A percentile compares a stretch with the other conserved stretches of the same genome.
Evolutionary conservation across 1,284 basidiomycete species (phyloP).

Genomic region (Cryptococcus amylolentus): DNA sequence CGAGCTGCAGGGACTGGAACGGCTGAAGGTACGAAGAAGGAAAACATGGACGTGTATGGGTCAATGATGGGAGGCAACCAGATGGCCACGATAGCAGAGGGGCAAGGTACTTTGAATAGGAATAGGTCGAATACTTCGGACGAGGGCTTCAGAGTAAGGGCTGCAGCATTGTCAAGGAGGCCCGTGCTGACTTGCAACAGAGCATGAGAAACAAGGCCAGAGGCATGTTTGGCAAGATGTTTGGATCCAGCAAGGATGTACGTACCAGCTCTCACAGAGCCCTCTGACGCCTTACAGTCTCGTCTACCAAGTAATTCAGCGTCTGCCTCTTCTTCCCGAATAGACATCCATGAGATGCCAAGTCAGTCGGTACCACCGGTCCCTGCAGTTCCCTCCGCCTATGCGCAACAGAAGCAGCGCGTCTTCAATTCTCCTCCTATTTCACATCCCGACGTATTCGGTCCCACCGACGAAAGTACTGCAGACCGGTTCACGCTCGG

Average conservation of each 20-base stretch:
- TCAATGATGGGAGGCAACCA: conserved; percentile 11
- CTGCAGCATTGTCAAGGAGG: not conserved
- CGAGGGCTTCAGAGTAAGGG: conserved; percentile 34
- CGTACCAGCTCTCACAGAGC: not conserved
- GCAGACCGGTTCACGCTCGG: too few relatives aligned
- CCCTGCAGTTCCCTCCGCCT: conserved; percentile 15
- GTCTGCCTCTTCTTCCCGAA: conserved; percentile 9
- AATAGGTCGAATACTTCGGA: conserved; percentile 20
- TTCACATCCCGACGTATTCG: conserved; percentile 10
- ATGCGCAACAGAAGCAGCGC: conserved; percentile 4
- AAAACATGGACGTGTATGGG: conserved; percentile 15
- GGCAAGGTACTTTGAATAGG: conserved; percentile 13
- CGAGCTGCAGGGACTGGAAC: not conserved
- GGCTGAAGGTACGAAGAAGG: conserved; percentile 6
- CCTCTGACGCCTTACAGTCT: not conserved
- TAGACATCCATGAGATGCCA: conserved; percentile 1
- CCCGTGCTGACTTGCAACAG: conserved; percentile 12
- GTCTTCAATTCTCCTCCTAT: conserved; percentile 6
- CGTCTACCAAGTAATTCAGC: conserved; percentile 7
- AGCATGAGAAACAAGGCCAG: conserved; percentile 40
- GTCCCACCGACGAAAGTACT: not conserved
- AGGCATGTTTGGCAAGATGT: conserved; percentile 48
- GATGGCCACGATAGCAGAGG: conserved; percentile 34
- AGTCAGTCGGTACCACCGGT: conserved; percentile 9
- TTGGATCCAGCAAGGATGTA: conserved; percentile 26